Conservation (phyloP, 768 basidiomycete species). For the Bullera alba region DNA sequence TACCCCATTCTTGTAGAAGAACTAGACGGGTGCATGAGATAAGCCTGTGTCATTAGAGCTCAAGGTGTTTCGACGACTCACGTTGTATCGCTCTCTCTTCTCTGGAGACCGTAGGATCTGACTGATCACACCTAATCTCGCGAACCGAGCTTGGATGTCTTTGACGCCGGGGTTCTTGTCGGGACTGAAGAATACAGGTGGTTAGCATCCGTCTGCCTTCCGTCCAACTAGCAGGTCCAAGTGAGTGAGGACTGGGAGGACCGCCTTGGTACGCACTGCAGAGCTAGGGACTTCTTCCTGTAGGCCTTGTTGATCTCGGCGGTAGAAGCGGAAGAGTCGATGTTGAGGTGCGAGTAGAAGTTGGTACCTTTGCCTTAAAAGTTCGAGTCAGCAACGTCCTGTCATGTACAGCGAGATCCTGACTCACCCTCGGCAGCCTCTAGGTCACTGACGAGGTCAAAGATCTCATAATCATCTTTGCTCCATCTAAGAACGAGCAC, state of each 20-base stretch:
- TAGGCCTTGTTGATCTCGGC: conserved; percentile 82
- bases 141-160: conserved; percentile 77
- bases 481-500: no score
- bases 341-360: conserved; percentile 90
- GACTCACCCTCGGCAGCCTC: conserved; percentile 68
- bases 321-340: conserved; percentile 59
- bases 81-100: conserved; percentile 64
- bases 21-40: conserved; percentile 25
- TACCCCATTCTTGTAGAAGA: conserved; percentile 94
- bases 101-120: conserved; percentile 71
- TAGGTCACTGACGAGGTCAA: conserved; percentile 78
- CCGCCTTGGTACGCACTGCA: conserved; percentile 82
- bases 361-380: conserved; percentile 70
- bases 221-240: background rate
- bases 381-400: background rate
- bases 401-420: background rate
- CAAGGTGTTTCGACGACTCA: conserved; percentile 12
- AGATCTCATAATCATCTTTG: conserved; percentile 92
- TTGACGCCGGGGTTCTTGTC: conserved; percentile 89
- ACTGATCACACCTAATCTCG: conserved; percentile 78
- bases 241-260: background rate
- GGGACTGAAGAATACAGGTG: conserved; percentile 59
- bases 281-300: conserved; percentile 75
- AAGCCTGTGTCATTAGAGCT: background rate
- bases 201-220: background rate